Evolutionary conservation across 2,329 filamentous ascomycete genomes (phyloP), one percentile per base, ranked within the genome.

Genomic region (Curvularia sp.): DNA sequence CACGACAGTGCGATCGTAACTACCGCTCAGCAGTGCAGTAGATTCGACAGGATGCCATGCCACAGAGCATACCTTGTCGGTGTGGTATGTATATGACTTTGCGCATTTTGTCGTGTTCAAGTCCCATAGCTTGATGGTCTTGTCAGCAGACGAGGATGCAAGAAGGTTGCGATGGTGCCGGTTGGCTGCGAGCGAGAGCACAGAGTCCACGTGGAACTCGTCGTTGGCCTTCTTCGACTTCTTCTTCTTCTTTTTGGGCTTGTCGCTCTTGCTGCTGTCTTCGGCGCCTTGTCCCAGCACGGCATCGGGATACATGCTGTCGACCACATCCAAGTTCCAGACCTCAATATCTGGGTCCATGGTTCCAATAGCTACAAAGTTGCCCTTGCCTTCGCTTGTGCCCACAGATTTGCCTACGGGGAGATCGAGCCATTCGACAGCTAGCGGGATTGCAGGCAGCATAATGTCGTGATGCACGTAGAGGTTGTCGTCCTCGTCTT

Each of bases 391-490:
- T 63, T 90, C 87, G 60, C 86, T 86, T 38, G 61, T 59, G 34
- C 61, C 65, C 28, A 64, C 58, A 34, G 66, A 56, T 75, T 92
- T 92, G 65, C 90, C 89, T 34, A 97, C 92, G n/a, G 92, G 89
- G 55, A 97, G 84, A 75, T 97, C 92, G 43, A 99, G 80, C 95
- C 95, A 99, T 81, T 99, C 95, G 39, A 98, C 86, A 72, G 92
- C 95, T 6, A 99, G 87, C 10, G 95, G 95, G 73, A 99, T 97
- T 23, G 94, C 94, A 30, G 95, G 95, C 55, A 99, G 86, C 94
- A 99, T 98, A 70, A 99, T 96, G 78, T 99, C 95, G 84, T 99
- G 95, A 81, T 99, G 95, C 23, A 99, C 94, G 77, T 99, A 99
- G 60, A 99, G 88, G 76, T 99, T 99, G 79, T 98, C 95, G 43